Base-by-base conservation (phyloP, 1,139 yeast species). In the Debaryomycetaceae sp. region DNA sequence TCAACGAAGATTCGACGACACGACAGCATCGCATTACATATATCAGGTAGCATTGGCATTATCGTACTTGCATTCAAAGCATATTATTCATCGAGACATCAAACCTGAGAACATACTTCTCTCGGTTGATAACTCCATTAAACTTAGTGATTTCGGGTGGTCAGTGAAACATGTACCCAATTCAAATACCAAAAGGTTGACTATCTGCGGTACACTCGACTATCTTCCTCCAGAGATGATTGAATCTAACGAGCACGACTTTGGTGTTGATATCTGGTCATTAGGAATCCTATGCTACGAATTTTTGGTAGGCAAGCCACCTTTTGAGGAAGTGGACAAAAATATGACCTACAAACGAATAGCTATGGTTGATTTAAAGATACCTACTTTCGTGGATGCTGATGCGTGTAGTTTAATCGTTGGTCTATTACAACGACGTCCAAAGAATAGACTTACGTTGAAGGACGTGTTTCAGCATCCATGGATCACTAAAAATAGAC, bases 211-310 rank as follows among this genome's bases (percentile, higher is more conserved):
- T 0, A 93, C 99, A 0, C 72, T 93, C 36, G 99, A 93, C 63
- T 93, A 93, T 58, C 66, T 93, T 14, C 95, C 99, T 0, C 99
- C 99, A 3, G 99, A 93, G 66, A 86, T 93, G 88, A 88, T 93
- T 11, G 95, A 86, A 53, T 83, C 87, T 2, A 81, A 80, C 55
- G 86, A 83, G 34, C 96, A 93, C 58, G 95, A 87, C 56, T 76
- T 75, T 45, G 72, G 76, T 39, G 97, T 89, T 0, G 99, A 93
- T 60, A 77, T 87, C 9, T 93, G 99, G 99, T 89, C 98, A 0
- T 69, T 93, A 45, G 99, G 99, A 0, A 83, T 93, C 1, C 66
- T 93, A 38, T 78, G 91, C 49, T 93, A 86, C 59, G 99, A 93
- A 61, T 78, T 93, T 45, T 68, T 93, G 3, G 93, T 87, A 2